Percentiles rank a stretch among this genome's conserved stretches.
These are phyloP conservation scores for Bacterosira constricta DNA, from an alignment of 108 stramenopile genomes.

Conservation along the genomic window DNA sequence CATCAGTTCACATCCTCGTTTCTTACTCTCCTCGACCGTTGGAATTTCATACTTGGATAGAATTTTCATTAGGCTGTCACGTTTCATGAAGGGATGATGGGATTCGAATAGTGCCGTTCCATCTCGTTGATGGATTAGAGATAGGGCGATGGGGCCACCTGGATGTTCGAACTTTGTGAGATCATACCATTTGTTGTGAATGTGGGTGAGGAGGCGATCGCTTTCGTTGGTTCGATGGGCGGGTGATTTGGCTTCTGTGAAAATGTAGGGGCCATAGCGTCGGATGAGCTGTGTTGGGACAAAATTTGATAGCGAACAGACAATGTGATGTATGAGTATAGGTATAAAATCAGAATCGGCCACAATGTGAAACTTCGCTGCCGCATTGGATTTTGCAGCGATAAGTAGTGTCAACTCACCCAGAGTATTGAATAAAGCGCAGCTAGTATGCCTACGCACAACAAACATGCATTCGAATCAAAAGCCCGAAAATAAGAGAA, in stretches of 20 bases:
- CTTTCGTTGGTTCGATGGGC: constrained; percentile 6
- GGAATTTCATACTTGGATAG: constrained; percentile 51
- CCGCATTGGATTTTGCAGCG: no score
- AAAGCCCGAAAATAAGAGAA: no score
- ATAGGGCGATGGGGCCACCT: constrained; percentile 56
- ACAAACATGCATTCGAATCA: background rate
- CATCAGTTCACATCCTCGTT: constrained; percentile 18
- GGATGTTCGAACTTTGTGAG: constrained; percentile 57
- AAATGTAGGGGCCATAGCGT: constrained; percentile 35
- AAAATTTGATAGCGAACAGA: no score
- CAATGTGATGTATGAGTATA: no score
- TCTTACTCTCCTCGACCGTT: background rate
- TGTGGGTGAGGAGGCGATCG: constrained; percentile 40
- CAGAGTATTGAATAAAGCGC: background rate
- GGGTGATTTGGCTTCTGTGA: constrained; percentile 46
- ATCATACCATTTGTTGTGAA: constrained; percentile 57
- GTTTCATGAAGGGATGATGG: constrained; percentile 47
- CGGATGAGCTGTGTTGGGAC: constrained; percentile 17
- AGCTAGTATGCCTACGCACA: background rate
- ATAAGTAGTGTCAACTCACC: background rate
- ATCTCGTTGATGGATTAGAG: constrained; percentile 46
- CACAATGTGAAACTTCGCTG: no score
- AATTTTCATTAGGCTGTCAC: constrained; percentile 36
- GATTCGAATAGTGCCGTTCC: constrained; percentile 63
- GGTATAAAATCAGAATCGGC: no score